These are phyloP conservation scores for Croton setiger DNA, from an alignment of 441 rosid species.

Conservation along the genomic window DNA sequence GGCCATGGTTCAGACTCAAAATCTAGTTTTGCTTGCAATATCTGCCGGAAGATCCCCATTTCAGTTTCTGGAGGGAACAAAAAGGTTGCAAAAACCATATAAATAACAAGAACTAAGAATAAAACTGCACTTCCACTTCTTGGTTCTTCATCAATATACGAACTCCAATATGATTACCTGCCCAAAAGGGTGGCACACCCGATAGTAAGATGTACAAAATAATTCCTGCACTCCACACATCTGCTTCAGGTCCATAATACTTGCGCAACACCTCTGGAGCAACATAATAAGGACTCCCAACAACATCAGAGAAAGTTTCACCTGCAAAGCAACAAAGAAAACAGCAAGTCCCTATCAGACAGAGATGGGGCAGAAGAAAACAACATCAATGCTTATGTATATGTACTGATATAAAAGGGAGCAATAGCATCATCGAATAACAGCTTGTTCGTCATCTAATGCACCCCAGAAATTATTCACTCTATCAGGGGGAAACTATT, in stretches of 20 bases:
- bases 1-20: conserved; percentile 88
- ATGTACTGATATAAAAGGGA: no score
- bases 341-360: conserved; percentile 9
- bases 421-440: no score
- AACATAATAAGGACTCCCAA: conserved; percentile 67
- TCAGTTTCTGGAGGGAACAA: conserved; percentile 53
- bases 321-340: conserved; percentile 30
- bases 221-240: conserved; percentile 72
- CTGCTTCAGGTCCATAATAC: conserved; percentile 59
- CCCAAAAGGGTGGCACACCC: conserved; percentile 75
- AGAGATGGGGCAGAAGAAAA: background rate
- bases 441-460: no score
- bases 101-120: conserved; percentile 2
- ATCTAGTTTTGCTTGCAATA: conserved; percentile 67
- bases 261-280: conserved; percentile 68
- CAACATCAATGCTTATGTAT: background rate
- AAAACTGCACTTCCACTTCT: background rate
- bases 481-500: no score
- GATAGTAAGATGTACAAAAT: conserved; percentile 58
- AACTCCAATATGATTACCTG: conserved; percentile 34
- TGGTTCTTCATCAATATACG: conserved; percentile 12
- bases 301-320: conserved; percentile 50
- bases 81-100: conserved; percentile 4
- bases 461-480: no score
- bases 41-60: conserved; percentile 75